Evolutionary conservation across 768 basidiomycete species (phyloP).

Genomic region (Inosperma sp.): DNA sequence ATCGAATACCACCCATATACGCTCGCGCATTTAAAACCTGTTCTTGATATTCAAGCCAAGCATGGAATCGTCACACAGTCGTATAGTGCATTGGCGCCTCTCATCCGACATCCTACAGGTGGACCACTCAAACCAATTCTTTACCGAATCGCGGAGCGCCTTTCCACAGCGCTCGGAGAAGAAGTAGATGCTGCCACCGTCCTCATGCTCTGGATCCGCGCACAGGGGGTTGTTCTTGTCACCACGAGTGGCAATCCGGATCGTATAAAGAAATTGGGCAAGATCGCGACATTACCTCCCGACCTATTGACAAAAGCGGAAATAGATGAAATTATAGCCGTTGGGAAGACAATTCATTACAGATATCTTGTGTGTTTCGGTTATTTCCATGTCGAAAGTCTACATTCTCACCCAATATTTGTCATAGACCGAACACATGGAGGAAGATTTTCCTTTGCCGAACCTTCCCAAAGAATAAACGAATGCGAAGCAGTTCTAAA

Average conservation of each 20-base stretch:
- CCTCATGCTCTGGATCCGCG: conserved; percentile 33
- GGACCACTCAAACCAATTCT: conserved; percentile 38
- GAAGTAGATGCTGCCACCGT: conserved; percentile 22
- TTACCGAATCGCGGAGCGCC: conserved; percentile 28
- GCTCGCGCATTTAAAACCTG: conserved; percentile 30
- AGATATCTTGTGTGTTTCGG: conserved; percentile 31
- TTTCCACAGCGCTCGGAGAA: conserved; percentile 21
- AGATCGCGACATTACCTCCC: conserved; percentile 26
- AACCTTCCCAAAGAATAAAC: conserved; percentile 23
- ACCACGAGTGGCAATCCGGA: conserved; percentile 30
- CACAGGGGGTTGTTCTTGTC: conserved; percentile 30
- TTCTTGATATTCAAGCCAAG: conserved; percentile 32
- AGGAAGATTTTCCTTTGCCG: conserved; percentile 31
- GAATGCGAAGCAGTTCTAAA: too few relatives aligned
- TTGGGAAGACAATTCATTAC: conserved; percentile 33
- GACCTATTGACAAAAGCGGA: conserved; percentile 29
- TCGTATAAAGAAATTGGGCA: conserved; percentile 28
- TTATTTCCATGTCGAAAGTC: neutral
- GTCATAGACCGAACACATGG: conserved; percentile 32
- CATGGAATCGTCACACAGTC: conserved; percentile 37
- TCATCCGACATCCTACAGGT: conserved; percentile 34
- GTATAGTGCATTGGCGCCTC: conserved; percentile 35
- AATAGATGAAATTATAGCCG: conserved; percentile 30
- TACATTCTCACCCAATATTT: neutral
- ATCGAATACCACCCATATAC: conserved; percentile 37